These are phyloP conservation scores for Lactarius psammicola DNA, from an alignment of 768 basidiomycete species.

Conservation along the genomic window DNA sequence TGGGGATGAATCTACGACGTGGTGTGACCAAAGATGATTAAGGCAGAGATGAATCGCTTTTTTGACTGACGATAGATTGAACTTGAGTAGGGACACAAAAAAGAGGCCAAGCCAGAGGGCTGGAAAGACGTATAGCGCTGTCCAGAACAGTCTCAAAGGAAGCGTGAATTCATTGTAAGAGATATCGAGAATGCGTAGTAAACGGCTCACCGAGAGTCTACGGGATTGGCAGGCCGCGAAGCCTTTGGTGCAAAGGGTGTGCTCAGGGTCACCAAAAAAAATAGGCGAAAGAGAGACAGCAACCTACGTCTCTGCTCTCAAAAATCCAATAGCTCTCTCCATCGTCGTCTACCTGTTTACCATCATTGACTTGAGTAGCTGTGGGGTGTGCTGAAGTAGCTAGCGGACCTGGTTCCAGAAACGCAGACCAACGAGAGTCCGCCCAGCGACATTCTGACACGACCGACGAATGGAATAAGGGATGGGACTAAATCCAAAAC, in stretches of 20 bases:
- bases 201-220: constrained; percentile 73
- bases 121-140: constrained; percentile 88
- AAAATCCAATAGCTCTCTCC: constrained; percentile 98
- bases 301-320: constrained; percentile 87
- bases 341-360: constrained; percentile 82
- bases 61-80: constrained; percentile 74
- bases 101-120: constrained; percentile 83
- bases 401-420: constrained; percentile 92
- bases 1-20: constrained; percentile 78
- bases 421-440: constrained; percentile 89
- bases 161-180: constrained; percentile 1
- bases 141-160: constrained; percentile 42
- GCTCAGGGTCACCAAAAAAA: constrained; percentile 9
- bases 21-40: constrained; percentile 21
- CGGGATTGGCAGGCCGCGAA: constrained; percentile 80
- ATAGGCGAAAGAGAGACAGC: constrained; percentile 16
- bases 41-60: constrained; percentile 11
- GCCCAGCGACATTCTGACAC: constrained; percentile 83
- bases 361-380: not conserved
- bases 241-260: constrained; percentile 48
- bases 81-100: constrained; percentile 85
- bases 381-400: not conserved
- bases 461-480: not conserved
- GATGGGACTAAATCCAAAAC: not conserved
- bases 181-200: not conserved